Conservation (phyloP, 306 rosid species). For the Cucurbita ficifolia region DNA sequence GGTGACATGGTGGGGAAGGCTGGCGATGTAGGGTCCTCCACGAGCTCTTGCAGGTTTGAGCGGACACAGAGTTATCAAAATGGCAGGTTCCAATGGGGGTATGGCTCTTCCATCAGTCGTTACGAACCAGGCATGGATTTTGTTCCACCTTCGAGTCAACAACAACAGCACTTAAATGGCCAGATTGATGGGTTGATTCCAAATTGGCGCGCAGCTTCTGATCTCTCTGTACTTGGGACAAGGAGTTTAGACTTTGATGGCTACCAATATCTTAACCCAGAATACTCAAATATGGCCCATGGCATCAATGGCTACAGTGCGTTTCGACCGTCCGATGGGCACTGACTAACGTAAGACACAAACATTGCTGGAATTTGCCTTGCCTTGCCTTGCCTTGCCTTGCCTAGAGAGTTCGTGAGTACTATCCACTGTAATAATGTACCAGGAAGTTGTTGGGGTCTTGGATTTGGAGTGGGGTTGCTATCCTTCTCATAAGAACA, state of each 20-base stretch:
- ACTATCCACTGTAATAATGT: constrained; percentile 47
- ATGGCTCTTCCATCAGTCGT: constrained; percentile 29
- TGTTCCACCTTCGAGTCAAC: constrained; percentile 27
- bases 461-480: constrained; percentile 65
- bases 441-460: constrained; percentile 46
- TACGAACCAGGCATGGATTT: constrained; percentile 49
- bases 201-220: constrained; percentile 62
- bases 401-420: constrained; percentile 19
- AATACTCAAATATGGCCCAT: constrained; percentile 50
- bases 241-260: constrained; percentile 37
- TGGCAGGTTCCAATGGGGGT: constrained; percentile 44
- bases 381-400: neutral
- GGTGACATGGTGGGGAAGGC: constrained; percentile 42
- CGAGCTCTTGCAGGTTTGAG: constrained; percentile 73
- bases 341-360: constrained; percentile 22
- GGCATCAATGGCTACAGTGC: constrained; percentile 62
- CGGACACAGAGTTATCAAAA: constrained; percentile 68
- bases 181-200: constrained; percentile 58
- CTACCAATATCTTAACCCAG: constrained; percentile 46
- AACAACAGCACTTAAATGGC: constrained; percentile 42
- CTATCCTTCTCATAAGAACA: constrained; percentile 55
- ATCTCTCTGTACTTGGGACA: constrained; percentile 42
- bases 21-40: constrained; percentile 48
- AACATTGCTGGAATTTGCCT: constrained; percentile 14
- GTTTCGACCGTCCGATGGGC: constrained; percentile 78